phyloP scores from a whole-genome alignment of 768 basidiomycete genomes.

The Leccinum sublutescens region DNA sequence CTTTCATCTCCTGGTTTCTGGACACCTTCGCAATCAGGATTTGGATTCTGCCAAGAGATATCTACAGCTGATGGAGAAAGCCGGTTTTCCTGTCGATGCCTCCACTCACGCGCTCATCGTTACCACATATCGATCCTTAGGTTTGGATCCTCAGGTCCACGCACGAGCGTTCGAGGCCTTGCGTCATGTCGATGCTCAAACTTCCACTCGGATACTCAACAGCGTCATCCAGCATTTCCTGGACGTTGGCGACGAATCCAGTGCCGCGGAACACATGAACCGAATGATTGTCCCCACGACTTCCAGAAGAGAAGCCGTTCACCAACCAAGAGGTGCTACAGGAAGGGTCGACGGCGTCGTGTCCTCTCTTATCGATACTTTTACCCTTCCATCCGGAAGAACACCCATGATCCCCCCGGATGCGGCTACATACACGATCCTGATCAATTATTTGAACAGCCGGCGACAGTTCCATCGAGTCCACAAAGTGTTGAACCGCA shows the following conservation, averaged over 20 bases:
- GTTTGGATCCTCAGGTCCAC: slow-evolving; percentile 55
- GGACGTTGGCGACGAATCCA: slow-evolving; percentile 49
- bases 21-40: slow-evolving; percentile 67
- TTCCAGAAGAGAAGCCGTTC: slow-evolving; percentile 23
- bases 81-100: slow-evolving; percentile 52
- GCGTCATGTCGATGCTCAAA: slow-evolving; percentile 35
- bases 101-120: slow-evolving; percentile 61
- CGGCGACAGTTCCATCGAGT: slow-evolving; percentile 45
- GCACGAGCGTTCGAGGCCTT: slow-evolving; percentile 49
- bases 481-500: slow-evolving; percentile 45
- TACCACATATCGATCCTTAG: slow-evolving; percentile 57
- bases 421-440: slow-evolving; percentile 58
- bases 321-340: slow-evolving; percentile 23
- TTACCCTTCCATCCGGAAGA: not conserved
- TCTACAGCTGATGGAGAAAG: slow-evolving; percentile 55
- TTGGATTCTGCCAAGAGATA: slow-evolving; percentile 51
- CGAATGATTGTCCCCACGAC: slow-evolving; percentile 48
- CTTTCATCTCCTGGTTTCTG: slow-evolving; percentile 66
- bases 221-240: slow-evolving; percentile 62
- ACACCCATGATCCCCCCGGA: slow-evolving; percentile 41
- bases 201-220: slow-evolving; percentile 62
- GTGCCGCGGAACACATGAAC: slow-evolving; percentile 47
- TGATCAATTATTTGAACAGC: slow-evolving; percentile 54
- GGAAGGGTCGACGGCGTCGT: slow-evolving; percentile 32
- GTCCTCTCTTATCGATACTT: slow-evolving; percentile 5